Evolutionary conservation across 2,329 filamentous ascomycete species (phyloP).

Genomic region (Trematosphaeria pertusa): DNA sequence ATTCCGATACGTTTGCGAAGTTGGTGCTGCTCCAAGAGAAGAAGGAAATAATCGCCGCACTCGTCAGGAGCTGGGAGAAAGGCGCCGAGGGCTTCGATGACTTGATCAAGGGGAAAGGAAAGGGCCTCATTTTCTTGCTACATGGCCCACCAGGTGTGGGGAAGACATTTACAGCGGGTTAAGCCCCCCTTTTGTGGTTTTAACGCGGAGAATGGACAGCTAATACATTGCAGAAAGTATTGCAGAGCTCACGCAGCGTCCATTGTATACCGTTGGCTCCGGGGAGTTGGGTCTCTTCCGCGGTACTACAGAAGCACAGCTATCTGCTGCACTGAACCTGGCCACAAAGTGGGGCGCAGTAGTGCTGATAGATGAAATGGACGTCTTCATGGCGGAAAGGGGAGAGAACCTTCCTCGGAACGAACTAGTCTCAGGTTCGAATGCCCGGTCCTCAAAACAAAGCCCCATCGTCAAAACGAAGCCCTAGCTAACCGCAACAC

Average conservation of each 20-base stretch:
- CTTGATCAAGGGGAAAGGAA: constrained; percentile 16
- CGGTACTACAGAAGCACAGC: background rate
- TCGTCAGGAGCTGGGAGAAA: background rate
- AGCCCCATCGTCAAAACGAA: background rate
- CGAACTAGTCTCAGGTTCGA: constrained; percentile 15
- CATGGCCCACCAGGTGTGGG: constrained; percentile 26
- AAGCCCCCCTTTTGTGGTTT: too few relatives aligned
- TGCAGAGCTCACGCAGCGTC: background rate
- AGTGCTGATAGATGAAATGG: constrained; percentile 58
- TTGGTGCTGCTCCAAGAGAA: background rate
- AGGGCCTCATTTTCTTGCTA: constrained; percentile 25
- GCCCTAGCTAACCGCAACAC: too few relatives aligned
- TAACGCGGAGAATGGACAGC: too few relatives aligned
- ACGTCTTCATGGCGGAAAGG: constrained; percentile 60
- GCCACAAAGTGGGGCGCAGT: constrained; percentile 57
- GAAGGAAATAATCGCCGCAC: background rate
- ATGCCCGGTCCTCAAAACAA: background rate
- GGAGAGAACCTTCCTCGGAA: constrained; percentile 11
- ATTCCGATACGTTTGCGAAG: background rate
- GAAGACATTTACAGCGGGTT: constrained; percentile 24
- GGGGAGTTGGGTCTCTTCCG: background rate
- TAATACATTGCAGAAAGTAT: background rate
- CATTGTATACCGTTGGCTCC: background rate
- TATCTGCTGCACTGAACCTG: constrained; percentile 8
- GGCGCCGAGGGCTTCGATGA: background rate